phyloP scores from a whole-genome alignment of 2,329 filamentous ascomycete genomes.

The Scleromitrula shiraiana region DNA sequence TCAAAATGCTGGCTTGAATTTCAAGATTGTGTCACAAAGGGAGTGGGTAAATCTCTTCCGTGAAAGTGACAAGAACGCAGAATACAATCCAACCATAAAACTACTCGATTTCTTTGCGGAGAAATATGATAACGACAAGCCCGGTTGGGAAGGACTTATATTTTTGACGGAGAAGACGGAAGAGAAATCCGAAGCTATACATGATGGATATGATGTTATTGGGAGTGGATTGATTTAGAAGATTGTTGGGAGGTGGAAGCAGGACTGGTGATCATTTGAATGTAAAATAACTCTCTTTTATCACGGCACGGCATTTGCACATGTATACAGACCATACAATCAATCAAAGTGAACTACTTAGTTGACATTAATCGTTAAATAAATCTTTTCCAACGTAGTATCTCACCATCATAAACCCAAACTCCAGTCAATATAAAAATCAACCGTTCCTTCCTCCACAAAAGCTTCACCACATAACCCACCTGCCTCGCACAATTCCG shows the following conservation, averaged over 20 bases:
- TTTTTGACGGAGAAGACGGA: conserved; percentile 33
- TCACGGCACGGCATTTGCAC: too few species aligned
- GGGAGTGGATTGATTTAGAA: conserved; percentile 33
- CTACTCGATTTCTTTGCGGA: conserved; percentile 42
- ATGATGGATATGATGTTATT: conserved; percentile 32
- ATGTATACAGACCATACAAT: too few species aligned
- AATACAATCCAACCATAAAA: conserved; percentile 44
- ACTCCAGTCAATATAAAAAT: too few species aligned
- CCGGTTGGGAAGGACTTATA: conserved; percentile 31
- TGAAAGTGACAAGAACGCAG: conserved; percentile 39
- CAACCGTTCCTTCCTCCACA: not conserved
- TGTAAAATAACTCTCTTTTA: too few species aligned
- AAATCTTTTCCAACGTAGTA: too few species aligned
- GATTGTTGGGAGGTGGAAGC: conserved; percentile 31
- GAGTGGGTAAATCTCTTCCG: conserved; percentile 40
- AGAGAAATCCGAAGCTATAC: conserved; percentile 22
- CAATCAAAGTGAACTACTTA: too few species aligned
- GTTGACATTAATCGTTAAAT: too few species aligned
- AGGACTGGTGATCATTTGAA: conserved; percentile 3
- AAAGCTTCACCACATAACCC: not conserved
- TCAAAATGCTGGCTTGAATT: conserved; percentile 36
- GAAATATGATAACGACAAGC: conserved; percentile 42
- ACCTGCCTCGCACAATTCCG: not conserved
- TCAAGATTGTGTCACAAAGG: conserved; percentile 35
- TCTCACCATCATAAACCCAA: too few species aligned